phyloP scores from a whole-genome alignment of 2,329 filamentous ascomycete genomes.

The Aspergillus udagawae region DNA sequence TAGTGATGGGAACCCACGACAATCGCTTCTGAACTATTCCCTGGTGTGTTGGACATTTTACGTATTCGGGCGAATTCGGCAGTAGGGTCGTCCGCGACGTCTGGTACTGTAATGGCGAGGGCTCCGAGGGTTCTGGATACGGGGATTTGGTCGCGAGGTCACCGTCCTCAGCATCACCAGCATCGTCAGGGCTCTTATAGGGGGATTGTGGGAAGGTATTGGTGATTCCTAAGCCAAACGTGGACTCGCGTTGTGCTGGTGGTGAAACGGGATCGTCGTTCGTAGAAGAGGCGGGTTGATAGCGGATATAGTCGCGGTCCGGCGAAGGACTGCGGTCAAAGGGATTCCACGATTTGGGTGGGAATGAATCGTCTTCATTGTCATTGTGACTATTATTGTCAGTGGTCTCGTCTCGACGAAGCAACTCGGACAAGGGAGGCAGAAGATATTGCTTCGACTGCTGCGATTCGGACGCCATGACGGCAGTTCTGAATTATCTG shows the following conservation, averaged over 20 bases:
- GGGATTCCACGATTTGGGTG: background rate
- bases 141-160: background rate
- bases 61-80: background rate
- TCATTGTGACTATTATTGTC: background rate
- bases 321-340: background rate
- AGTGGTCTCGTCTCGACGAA: background rate
- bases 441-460: slow-evolving; percentile 4
- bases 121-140: background rate
- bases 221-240: background rate
- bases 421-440: background rate
- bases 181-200: background rate
- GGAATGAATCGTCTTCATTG: background rate
- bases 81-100: slow-evolving; percentile 6
- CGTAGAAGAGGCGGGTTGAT: background rate
- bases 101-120: background rate
- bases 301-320: slow-evolving; percentile 4
- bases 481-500: background rate
- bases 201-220: background rate
- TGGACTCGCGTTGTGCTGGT: background rate
- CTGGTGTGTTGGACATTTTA: slow-evolving; percentile 27
- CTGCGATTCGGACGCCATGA: slow-evolving; percentile 2
- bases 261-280: background rate
- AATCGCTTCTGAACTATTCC: slow-evolving; percentile 28
- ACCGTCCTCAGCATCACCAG: background rate
- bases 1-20: slow-evolving; percentile 32